Evolutionary conservation across 1,284 basidiomycete species (phyloP).

Genomic region (Hypsizygus ulmarius): DNA sequence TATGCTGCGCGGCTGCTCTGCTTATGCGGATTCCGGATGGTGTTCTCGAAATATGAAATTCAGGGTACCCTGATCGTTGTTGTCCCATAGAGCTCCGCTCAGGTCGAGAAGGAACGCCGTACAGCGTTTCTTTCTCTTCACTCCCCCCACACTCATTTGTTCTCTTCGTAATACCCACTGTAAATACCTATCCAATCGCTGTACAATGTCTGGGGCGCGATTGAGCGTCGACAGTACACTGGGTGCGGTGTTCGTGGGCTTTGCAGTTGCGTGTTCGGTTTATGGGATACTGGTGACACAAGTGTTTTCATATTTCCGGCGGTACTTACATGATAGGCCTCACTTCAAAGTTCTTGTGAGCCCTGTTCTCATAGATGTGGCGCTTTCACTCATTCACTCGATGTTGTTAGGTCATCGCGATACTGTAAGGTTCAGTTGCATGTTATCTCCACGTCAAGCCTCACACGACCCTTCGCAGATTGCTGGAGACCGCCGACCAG

Average conservation of each 20-base stretch:
- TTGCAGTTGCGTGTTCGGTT: constrained; percentile 48
- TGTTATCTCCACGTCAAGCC: not conserved
- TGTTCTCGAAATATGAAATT: not conserved
- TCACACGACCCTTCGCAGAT: constrained; percentile 30
- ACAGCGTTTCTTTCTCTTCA: no score
- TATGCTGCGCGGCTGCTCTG: not conserved
- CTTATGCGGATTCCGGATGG: not conserved
- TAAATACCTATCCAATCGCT: not conserved
- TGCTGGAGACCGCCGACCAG: constrained; percentile 55
- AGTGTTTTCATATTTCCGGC: constrained; percentile 53
- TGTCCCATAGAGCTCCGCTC: no score
- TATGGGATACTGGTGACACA: constrained; percentile 56
- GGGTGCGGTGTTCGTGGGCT: constrained; percentile 61
- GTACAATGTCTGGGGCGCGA: constrained; percentile 11
- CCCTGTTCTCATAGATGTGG: no score
- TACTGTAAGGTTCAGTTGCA: constrained; percentile 37
- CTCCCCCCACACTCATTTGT: not conserved
- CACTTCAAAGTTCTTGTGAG: constrained; percentile 57
- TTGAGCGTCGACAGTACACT: constrained; percentile 49
- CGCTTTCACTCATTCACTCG: not conserved
- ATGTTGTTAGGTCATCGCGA: constrained; percentile 37
- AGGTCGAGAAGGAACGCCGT: no score
- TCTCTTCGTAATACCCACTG: not conserved
- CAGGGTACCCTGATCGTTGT: not conserved
- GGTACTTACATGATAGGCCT: constrained; percentile 52